phyloP scores from a whole-genome alignment of 331 rosid species.

The Spiraea crenata region DNA sequence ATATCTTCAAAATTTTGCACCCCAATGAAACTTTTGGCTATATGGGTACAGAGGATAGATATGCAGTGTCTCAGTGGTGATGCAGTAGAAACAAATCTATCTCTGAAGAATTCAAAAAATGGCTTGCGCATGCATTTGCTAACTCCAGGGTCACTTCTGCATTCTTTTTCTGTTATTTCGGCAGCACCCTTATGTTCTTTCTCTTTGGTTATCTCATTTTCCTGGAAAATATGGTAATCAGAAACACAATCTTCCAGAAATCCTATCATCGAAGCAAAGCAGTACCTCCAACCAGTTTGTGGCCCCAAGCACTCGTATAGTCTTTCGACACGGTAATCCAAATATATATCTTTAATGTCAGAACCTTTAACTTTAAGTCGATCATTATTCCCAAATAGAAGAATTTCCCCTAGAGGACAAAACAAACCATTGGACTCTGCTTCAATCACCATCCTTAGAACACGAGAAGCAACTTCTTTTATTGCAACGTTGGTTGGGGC shows the following conservation, averaged over 20 bases:
- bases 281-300: neutral
- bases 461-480: slow-evolving; percentile 46
- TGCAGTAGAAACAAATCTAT: too few relatives aligned
- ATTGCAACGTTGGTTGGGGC: slow-evolving; percentile 3
- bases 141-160: slow-evolving; percentile 15
- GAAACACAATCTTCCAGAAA: slow-evolving; percentile 61
- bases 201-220: too few relatives aligned
- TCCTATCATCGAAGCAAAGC: slow-evolving; percentile 46
- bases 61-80: slow-evolving; percentile 29
- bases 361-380: too few relatives aligned
- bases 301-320: slow-evolving; percentile 46
- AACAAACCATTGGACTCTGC: neutral
- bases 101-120: too few relatives aligned
- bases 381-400: too few relatives aligned
- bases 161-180: slow-evolving; percentile 7
- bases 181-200: slow-evolving; percentile 14
- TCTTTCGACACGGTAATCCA: slow-evolving; percentile 34
- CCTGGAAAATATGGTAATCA: slow-evolving; percentile 21
- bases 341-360: neutral
- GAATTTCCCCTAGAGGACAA: too few relatives aligned
- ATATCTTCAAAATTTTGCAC: slow-evolving; percentile 29
- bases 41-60: slow-evolving; percentile 43
- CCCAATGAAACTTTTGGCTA: slow-evolving; percentile 42
- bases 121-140: slow-evolving; percentile 16
- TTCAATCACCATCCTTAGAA: slow-evolving; percentile 39